A percentile compares a stretch with the other conserved stretches of the same genome.
These are phyloP conservation scores for Fraxinus albicans DNA, from an alignment of 305 asterid genomes.

Conservation along the genomic window DNA sequence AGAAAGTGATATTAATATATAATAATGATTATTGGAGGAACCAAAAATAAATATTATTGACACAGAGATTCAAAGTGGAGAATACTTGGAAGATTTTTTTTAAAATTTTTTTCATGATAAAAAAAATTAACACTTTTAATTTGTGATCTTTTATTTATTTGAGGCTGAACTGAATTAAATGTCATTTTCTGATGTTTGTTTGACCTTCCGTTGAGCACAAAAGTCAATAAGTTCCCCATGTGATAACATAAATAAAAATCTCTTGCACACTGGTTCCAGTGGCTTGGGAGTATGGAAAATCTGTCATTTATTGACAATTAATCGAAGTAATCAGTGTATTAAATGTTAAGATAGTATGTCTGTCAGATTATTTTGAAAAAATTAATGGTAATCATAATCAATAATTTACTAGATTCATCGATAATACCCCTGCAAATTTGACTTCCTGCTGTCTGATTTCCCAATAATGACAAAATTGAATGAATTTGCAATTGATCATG, in stretches of 20 bases:
- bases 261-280: constrained; percentile 23
- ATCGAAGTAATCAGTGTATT: constrained; percentile 32
- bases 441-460: background rate
- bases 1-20: background rate
- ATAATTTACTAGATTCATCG: background rate
- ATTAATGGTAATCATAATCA: constrained; percentile 25
- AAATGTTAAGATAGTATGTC: constrained; percentile 61
- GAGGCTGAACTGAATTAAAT: background rate
- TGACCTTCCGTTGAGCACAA: background rate
- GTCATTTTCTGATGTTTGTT: background rate
- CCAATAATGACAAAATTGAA: background rate
- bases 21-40: too few relatives aligned
- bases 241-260: background rate
- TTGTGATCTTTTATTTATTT: background rate
- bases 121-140: background rate
- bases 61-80: too few relatives aligned
- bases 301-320: constrained; percentile 6
- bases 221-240: background rate
- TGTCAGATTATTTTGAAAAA: constrained; percentile 48
- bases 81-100: too few relatives aligned
- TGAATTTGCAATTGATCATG: background rate
- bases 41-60: too few relatives aligned
- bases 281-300: constrained; percentile 32
- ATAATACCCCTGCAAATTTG: background rate
- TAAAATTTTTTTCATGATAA: too few relatives aligned